phyloP scores from a whole-genome alignment of 305 asterid species.

The Stenogyne calaminthoides region DNA sequence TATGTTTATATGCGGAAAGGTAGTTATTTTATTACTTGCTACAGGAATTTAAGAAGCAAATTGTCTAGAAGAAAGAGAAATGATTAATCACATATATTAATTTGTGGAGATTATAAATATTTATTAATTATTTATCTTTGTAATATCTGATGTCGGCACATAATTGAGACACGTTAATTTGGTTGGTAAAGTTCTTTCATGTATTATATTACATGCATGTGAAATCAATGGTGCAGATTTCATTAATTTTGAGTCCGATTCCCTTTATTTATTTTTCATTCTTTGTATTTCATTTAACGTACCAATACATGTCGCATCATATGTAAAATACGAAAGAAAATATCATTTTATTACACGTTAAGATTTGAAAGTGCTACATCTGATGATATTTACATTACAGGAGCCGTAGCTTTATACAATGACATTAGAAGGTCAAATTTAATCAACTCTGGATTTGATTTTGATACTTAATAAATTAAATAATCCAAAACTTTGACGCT shows the following conservation, averaged over 20 bases:
- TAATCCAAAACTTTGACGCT: conserved; percentile 15
- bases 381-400: no score
- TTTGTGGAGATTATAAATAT: conserved; percentile 23
- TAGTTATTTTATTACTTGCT: conserved; percentile 16
- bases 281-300: no score
- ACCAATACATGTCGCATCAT: no score
- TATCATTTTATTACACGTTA: no score
- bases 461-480: conserved; percentile 6
- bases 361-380: no score
- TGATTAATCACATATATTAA: no score
- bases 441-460: conserved; percentile 1
- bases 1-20: no score
- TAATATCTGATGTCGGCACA: conserved; percentile 19
- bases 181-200: no score
- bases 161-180: not conserved
- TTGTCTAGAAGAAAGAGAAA: conserved; percentile 22
- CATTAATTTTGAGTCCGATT: not conserved
- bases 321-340: no score
- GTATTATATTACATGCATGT: not conserved
- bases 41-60: conserved; percentile 2
- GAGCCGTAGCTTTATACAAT: not conserved
- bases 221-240: no score
- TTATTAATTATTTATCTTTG: conserved; percentile 29
- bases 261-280: no score
- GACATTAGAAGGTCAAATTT: not conserved